Base-by-base conservation (phyloP, 306 rosid species). In the Cercis canadensis region DNA sequence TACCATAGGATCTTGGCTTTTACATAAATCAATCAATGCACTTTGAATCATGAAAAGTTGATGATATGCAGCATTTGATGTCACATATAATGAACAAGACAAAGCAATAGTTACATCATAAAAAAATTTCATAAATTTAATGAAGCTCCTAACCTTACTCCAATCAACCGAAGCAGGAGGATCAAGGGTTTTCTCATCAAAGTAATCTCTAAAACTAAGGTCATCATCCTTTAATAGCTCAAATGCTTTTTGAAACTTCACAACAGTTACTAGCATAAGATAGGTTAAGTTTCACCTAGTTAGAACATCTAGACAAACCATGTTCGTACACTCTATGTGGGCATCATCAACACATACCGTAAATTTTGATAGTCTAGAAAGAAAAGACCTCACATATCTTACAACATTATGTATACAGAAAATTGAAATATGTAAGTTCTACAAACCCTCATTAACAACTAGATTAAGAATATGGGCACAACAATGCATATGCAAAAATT, bases 221-320 rank as follows among this genome's bases (percentile, higher is more conserved):
- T 57, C 62, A 4, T 14, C 56, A 5, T 21, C 43, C n/a, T 44
- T 40, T 4, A 64, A 11, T 18, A 7, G 1, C 53, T 64, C 39
- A 64, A 64, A 64, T 12, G 43, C 19, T 8, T 29, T 64, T 64
- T 45, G 40, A 11, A 44, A 45, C 12, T 64, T 45, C 12, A 12
- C 29, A 14, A 18, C 7, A 29, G 32, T 19, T 24, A 8, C n/a
- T 37, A 64, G 49, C 69, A 64, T 64, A 3, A 64, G 33, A 14
- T 64, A 64, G n/a, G 69, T 64, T 7, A 14, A 41, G 49, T 64
- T 64, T 18, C 56, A 64, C 41, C 21, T 45, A 21, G 8, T 64
- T 7, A 43, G 37, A 19, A 29, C 40, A 64, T 64, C 56, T 39
- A 64, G 36, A 13, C 7, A 16, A 12, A 64, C 11, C 24, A 33